Percentiles rank a stretch among this genome's conserved stretches.
Conservation (phyloP, 306 rosid genomes). For the Alnus rubra region DNA sequence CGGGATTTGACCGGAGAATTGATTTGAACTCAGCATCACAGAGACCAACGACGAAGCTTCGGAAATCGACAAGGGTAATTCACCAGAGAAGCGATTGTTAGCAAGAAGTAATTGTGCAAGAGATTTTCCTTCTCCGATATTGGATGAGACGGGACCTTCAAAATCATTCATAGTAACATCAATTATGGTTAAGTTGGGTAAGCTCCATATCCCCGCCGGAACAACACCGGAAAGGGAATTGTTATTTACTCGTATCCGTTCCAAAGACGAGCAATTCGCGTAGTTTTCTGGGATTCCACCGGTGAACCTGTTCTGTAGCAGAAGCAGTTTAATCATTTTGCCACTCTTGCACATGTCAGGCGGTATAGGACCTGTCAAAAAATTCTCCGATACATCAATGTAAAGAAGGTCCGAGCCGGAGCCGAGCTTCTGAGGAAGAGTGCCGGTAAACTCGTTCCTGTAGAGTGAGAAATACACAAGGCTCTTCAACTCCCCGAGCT, state of each 20-base stretch:
- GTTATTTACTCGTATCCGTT: slow-evolving; percentile 49
- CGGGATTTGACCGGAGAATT: slow-evolving; percentile 64
- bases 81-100: slow-evolving; percentile 64
- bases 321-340: slow-evolving; percentile 31
- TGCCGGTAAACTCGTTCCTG: slow-evolving; percentile 58
- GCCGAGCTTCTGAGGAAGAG: slow-evolving; percentile 75
- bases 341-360: slow-evolving; percentile 75
- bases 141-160: slow-evolving; percentile 68
- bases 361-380: slow-evolving; percentile 66
- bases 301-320: slow-evolving; percentile 67
- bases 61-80: slow-evolving; percentile 56
- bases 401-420: slow-evolving; percentile 47
- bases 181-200: slow-evolving; percentile 49
- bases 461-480: slow-evolving; percentile 59
- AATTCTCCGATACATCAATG: slow-evolving; percentile 83
- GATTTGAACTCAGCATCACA: slow-evolving; percentile 53
- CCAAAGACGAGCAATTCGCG: slow-evolving; percentile 54
- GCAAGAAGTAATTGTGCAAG: slow-evolving; percentile 54
- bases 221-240: slow-evolving; percentile 78
- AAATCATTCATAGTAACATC: slow-evolving; percentile 69
- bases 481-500: slow-evolving; percentile 58
- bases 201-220: slow-evolving; percentile 77
- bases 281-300: slow-evolving; percentile 77
- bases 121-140: slow-evolving; percentile 64
- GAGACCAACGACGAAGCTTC: slow-evolving; percentile 58